phyloP scores from a whole-genome alignment of 1,284 basidiomycete genomes.

The Stereum hirsutum region DNA sequence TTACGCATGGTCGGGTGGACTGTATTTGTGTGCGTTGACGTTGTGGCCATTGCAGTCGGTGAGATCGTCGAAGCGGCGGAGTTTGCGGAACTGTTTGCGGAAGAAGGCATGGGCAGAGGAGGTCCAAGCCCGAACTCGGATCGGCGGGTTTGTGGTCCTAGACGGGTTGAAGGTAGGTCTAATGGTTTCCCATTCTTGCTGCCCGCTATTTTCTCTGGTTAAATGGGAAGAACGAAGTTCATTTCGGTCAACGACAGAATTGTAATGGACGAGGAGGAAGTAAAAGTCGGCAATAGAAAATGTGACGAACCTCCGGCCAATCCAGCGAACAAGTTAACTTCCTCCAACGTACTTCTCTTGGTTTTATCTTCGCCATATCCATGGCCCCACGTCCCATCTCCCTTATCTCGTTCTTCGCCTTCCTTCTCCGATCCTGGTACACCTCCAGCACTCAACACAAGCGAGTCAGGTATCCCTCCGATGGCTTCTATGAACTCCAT shows the following conservation, averaged over 20 bases:
- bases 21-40: constrained; percentile 10
- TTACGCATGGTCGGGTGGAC: constrained; percentile 65
- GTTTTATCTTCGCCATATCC: constrained; percentile 20
- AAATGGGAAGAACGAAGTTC: constrained; percentile 30
- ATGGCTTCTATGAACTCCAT: constrained; percentile 31
- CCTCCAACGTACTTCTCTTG: constrained; percentile 47
- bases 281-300: neutral
- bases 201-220: too few species aligned
- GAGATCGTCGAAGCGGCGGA: constrained; percentile 2
- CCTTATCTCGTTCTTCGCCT: too few species aligned
- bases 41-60: constrained; percentile 2
- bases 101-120: neutral
- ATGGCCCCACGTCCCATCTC: too few species aligned
- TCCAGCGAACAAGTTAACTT: constrained; percentile 74
- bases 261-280: neutral
- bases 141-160: constrained; percentile 52
- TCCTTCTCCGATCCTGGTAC: too few species aligned
- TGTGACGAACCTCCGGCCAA: constrained; percentile 36
- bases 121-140: constrained; percentile 52
- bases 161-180: constrained; percentile 52
- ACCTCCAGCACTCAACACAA: constrained; percentile 16
- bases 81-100: constrained; percentile 9
- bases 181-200: constrained; percentile 25
- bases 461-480: constrained; percentile 18
- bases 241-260: constrained; percentile 26